These are phyloP conservation scores for Triticum turgidum DNA, from an alignment of 176 grass and related monocot genomes.

Conservation along the genomic window DNA sequence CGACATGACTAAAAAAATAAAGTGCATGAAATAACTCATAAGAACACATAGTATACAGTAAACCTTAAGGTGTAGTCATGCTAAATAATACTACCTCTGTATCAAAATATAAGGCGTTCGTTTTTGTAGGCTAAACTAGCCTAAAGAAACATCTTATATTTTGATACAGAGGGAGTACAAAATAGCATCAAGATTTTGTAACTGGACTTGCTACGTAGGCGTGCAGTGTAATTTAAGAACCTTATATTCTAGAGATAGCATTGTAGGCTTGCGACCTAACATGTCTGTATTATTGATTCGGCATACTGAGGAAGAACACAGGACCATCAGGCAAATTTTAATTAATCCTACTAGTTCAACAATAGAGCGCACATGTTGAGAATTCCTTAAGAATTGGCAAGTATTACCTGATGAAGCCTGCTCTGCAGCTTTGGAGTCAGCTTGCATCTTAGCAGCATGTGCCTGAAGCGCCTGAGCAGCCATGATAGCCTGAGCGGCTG, in stretches of 20 bases:
- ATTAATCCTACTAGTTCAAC: constrained; percentile 9
- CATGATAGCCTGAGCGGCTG: constrained; percentile 95
- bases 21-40: neutral
- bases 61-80: neutral
- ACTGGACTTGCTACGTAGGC: neutral
- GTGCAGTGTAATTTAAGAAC: neutral
- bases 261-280: neutral
- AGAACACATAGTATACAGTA: neutral
- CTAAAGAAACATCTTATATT: no score
- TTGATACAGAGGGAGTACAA: neutral
- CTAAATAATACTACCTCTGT: neutral
- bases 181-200: neutral
- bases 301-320: neutral
- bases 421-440: constrained; percentile 42
- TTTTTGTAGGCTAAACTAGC: no score
- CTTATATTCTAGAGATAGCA: neutral
- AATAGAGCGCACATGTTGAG: neutral
- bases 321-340: neutral
- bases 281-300: neutral
- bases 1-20: neutral
- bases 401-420: constrained; percentile 55
- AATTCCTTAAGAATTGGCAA: neutral
- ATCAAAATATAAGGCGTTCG: no score
- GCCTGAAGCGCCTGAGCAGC: constrained; percentile 84
- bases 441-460: constrained; percentile 74